These are phyloP conservation scores for Colletotrichum sublineola DNA, from an alignment of 2,329 filamentous ascomycete species.

Conservation along the genomic window DNA sequence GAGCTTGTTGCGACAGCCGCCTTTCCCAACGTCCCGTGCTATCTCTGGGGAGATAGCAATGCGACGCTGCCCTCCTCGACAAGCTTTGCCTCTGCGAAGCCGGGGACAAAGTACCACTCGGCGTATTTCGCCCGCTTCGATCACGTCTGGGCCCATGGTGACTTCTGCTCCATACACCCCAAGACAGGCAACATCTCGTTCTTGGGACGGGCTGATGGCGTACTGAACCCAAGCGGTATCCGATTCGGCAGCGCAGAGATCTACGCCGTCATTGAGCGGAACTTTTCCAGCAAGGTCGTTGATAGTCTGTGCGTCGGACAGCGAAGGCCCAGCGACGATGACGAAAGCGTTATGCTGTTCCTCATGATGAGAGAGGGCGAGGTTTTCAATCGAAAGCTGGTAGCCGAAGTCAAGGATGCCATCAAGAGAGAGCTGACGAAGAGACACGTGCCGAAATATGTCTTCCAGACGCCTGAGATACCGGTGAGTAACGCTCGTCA, in stretches of 20 bases:
- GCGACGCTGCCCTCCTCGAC: constrained; percentile 43
- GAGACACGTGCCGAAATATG: constrained; percentile 81
- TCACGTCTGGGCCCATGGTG: constrained; percentile 85
- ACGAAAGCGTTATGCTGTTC: constrained; percentile 70
- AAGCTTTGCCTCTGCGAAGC: constrained; percentile 52
- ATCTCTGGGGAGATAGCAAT: constrained; percentile 69
- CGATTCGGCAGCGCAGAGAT: constrained; percentile 86
- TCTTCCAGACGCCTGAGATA: constrained; percentile 86
- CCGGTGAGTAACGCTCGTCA: constrained; percentile 68
- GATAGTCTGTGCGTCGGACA: constrained; percentile 88
- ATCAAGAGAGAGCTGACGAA: constrained; percentile 77
- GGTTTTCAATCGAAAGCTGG: constrained; percentile 67
- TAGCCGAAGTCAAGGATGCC: constrained; percentile 70
- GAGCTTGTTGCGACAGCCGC: constrained; percentile 79
- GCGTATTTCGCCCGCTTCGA: constrained; percentile 74
- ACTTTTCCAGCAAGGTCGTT: constrained; percentile 72
- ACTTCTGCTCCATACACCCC: constrained; percentile 81
- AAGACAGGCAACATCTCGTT: constrained; percentile 74
- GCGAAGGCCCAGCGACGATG: constrained; percentile 68
- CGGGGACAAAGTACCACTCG: constrained; percentile 68
- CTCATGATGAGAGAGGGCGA: constrained; percentile 69
- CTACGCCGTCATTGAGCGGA: constrained; percentile 78
- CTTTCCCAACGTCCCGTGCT: constrained; percentile 82
- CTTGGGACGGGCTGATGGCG: constrained; percentile 80
- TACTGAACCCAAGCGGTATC: constrained; percentile 83